A percentile compares a stretch with the other conserved stretches of the same genome.
These are phyloP conservation scores for Verticillium tricorpus DNA, from an alignment of 2,329 filamentous ascomycete genomes.

Conservation along the genomic window DNA sequence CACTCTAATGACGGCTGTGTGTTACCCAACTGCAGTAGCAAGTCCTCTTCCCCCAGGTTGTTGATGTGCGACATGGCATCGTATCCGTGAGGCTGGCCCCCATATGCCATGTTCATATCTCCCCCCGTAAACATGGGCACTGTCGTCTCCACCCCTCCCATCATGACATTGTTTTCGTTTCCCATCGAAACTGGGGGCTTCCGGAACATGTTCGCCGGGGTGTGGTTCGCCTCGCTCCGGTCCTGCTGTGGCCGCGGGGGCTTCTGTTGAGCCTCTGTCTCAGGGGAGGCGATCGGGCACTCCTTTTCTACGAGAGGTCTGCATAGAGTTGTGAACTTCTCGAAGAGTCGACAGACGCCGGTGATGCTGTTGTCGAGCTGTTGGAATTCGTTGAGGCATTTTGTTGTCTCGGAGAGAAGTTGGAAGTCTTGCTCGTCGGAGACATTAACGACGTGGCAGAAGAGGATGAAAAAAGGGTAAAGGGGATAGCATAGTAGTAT, in stretches of 20 bases:
- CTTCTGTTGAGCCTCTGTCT: background rate
- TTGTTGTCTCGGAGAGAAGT: background rate
- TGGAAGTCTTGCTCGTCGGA: background rate
- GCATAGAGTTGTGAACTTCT: background rate
- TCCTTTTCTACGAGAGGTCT: conserved; percentile 1
- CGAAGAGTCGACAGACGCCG: conserved; percentile 1
- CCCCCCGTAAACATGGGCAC: background rate
- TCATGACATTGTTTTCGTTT: background rate
- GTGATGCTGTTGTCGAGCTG: background rate
- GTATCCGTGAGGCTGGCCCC: background rate
- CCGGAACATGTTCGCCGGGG: conserved; percentile 1
- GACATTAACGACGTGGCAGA: conserved; percentile 1
- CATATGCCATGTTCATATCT: background rate
- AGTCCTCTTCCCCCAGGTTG: background rate
- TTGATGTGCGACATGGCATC: conserved; percentile 2
- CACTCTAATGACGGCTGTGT: conserved; percentile 2
- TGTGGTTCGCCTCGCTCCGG: background rate
- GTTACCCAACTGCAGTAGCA: background rate
- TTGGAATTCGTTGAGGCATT: background rate
- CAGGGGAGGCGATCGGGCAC: background rate
- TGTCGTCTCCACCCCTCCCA: background rate
- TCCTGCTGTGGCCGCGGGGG: background rate
- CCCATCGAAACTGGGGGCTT: background rate
- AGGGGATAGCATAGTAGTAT: background rate
- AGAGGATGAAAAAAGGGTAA: conserved; percentile 2